Evolutionary conservation across 257 asterid genomes (phyloP).

Genomic region (Rehmannia glutinosa): DNA sequence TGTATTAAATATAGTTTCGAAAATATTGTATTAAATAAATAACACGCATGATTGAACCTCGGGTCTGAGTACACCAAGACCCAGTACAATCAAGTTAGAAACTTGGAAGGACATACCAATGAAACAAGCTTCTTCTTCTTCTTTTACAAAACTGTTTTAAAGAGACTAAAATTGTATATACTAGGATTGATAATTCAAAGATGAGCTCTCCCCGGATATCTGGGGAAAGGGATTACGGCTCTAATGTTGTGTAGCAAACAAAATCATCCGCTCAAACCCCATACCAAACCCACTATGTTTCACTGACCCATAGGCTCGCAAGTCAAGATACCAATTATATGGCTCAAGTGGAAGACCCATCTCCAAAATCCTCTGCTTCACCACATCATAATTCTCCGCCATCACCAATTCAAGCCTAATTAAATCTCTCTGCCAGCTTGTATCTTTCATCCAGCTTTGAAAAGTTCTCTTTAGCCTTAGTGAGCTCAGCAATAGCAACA

Average conservation of each 20-base stretch:
- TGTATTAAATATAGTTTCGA: no score
- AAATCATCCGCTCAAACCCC: constrained; percentile 92
- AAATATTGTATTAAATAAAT: no score
- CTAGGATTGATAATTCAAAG: no score
- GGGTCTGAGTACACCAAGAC: no score
- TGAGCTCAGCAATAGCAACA: constrained; percentile 67
- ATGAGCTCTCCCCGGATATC: constrained; percentile 96
- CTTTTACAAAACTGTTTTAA: no score
- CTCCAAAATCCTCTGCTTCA: constrained; percentile 68
- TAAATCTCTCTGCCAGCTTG: constrained; percentile 55
- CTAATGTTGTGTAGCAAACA: constrained; percentile 91
- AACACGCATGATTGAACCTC: no score
- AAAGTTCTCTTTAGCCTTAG: constrained; percentile 60
- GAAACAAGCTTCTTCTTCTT: no score
- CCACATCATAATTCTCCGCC: constrained; percentile 81
- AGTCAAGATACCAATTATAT: constrained; percentile 92
- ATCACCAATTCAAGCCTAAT: constrained; percentile 41
- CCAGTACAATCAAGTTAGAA: no score
- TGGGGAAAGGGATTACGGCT: constrained; percentile 92
- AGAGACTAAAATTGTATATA: no score
- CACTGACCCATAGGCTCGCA: constrained; percentile 73
- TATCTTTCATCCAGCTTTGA: constrained; percentile 52
- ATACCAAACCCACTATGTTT: constrained; percentile 91
- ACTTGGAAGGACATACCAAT: no score
- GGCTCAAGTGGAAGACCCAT: constrained; percentile 76